Conservation (phyloP, 345 rosid genomes). For the Eucalyptus pauciflora region DNA sequence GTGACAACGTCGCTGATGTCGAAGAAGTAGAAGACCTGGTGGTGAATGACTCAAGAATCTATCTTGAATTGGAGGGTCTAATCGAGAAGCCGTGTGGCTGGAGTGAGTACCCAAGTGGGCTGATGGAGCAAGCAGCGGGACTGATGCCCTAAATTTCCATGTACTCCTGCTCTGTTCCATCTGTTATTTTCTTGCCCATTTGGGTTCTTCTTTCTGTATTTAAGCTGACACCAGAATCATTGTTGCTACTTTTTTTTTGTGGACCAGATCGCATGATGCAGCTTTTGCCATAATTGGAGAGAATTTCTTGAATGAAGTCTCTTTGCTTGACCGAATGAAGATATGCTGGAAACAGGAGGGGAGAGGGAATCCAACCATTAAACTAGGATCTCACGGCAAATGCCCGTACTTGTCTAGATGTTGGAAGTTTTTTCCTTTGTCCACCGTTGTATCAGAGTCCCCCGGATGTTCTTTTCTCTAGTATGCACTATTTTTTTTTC, state of each 20-base stretch:
- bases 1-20: background rate
- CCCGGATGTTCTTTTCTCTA: background rate
- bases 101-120: constrained; percentile 4
- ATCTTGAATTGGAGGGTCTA: constrained; percentile 25
- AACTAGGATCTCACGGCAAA: background rate
- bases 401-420: background rate
- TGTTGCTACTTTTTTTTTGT: background rate
- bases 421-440: background rate
- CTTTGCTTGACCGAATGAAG: background rate
- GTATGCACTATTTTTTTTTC: background rate
- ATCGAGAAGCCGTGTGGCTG: constrained; percentile 16
- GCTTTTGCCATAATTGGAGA: background rate
- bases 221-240: background rate
- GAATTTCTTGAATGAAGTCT: background rate
- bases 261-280: background rate
- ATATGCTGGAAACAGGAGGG: background rate
- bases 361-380: background rate
- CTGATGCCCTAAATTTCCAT: background rate
- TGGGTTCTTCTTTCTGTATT: background rate
- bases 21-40: background rate
- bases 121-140: constrained; percentile 9
- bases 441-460: background rate
- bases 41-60: constrained; percentile 7
- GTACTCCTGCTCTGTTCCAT: background rate
- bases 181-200: background rate